phyloP scores from a whole-genome alignment of 495 filamentous ascomycete species.

The Podospora fimiseda region DNA sequence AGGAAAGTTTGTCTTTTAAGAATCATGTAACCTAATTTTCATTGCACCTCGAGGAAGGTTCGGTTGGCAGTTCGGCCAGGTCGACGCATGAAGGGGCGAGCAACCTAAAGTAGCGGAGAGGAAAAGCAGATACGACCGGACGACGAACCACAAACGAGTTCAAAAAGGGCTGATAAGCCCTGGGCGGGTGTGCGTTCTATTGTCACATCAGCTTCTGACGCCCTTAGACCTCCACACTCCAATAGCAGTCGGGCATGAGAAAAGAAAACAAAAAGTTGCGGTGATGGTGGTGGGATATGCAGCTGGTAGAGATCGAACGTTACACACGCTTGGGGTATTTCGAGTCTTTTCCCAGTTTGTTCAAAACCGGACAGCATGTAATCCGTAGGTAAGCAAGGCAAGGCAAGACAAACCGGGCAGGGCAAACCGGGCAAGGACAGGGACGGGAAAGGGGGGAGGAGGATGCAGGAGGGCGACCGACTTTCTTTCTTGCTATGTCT shows the following conservation, averaged over 20 bases:
- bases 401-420: background rate
- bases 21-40: background rate
- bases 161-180: background rate
- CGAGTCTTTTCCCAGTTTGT: background rate
- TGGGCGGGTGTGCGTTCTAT: background rate
- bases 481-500: background rate
- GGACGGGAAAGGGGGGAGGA: background rate
- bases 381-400: no score
- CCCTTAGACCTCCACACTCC: no score
- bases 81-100: background rate
- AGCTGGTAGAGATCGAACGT: conserved; percentile 6
- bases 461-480: background rate
- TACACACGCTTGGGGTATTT: conserved; percentile 4
- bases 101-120: background rate
- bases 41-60: background rate
- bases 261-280: background rate
- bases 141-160: background rate
- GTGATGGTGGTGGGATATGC: conserved; percentile 6
- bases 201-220: background rate
- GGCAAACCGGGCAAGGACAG: background rate
- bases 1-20: background rate
- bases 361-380: background rate
- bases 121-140: background rate
- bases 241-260: background rate
- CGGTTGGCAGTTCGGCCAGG: background rate